Conservation (phyloP, 768 basidiomycete genomes). For the Tricholoma matsutake region DNA sequence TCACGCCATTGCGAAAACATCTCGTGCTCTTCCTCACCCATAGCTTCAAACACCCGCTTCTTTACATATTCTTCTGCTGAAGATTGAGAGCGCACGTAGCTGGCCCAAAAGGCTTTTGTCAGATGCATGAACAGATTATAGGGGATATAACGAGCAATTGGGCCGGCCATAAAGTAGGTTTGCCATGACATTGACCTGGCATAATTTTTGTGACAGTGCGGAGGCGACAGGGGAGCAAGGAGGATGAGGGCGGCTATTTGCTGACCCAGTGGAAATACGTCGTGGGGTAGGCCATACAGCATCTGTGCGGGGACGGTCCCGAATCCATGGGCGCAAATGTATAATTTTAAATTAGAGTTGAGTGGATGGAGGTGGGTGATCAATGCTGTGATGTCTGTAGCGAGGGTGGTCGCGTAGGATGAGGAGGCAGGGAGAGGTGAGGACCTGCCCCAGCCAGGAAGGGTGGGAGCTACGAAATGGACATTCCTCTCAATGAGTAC, state of each 20-base stretch:
- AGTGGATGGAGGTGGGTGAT: constrained; percentile 50
- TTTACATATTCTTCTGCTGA: constrained; percentile 42
- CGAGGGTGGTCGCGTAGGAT: constrained; percentile 40
- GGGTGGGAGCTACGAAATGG: constrained; percentile 49
- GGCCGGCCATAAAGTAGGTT: constrained; percentile 46
- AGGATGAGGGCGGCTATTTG: constrained; percentile 47
- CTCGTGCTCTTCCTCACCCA: constrained; percentile 36
- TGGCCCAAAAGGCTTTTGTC: constrained; percentile 26
- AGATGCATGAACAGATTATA: constrained; percentile 35
- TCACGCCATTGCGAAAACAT: constrained; percentile 42
- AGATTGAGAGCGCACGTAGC: constrained; percentile 35
- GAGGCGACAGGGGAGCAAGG: constrained; percentile 44
- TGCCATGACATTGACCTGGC: constrained; percentile 42
- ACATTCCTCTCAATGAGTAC: constrained; percentile 36
- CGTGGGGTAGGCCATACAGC: constrained; percentile 48
- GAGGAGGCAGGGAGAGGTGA: constrained; percentile 34
- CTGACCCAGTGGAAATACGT: constrained; percentile 47
- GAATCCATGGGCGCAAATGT: constrained; percentile 51
- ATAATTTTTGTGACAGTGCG: constrained; percentile 44
- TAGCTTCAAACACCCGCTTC: constrained; percentile 30
- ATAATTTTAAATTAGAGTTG: constrained; percentile 38
- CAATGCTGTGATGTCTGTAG: constrained; percentile 42
- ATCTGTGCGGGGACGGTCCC: constrained; percentile 57
- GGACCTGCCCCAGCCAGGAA: constrained; percentile 58
- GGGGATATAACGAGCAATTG: constrained; percentile 40